phyloP scores from a whole-genome alignment of 1,139 yeast genomes.

The Hanseniaspora sp. region DNA sequence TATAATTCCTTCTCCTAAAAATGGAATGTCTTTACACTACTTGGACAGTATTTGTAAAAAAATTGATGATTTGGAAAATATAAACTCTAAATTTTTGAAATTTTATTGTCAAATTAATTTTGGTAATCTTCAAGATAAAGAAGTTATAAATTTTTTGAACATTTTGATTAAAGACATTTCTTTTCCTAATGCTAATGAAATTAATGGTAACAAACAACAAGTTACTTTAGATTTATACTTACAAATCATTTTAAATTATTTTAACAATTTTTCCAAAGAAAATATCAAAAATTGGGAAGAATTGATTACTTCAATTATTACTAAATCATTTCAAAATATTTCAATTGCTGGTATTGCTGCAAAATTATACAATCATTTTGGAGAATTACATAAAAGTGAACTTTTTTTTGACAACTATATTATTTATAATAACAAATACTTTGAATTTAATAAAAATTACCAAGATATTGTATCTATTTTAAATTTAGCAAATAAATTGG shows the following conservation, averaged over 20 bases:
- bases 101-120: neutral
- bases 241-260: slow-evolving; percentile 2
- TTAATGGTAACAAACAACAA: neutral
- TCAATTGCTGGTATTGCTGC: slow-evolving; percentile 25
- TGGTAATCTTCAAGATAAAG: neutral
- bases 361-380: slow-evolving; percentile 19
- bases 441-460: slow-evolving; percentile 20
- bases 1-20: neutral
- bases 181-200: slow-evolving; percentile 11
- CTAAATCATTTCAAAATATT: slow-evolving; percentile 27
- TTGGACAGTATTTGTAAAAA: neutral
- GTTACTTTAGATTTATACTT: neutral
- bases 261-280: neutral
- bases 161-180: neutral
- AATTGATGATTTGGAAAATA: neutral
- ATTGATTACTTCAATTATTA: slow-evolving; percentile 24
- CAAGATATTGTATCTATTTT: slow-evolving; percentile 25
- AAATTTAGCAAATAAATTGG: slow-evolving; percentile 22
- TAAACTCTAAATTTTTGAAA: neutral
- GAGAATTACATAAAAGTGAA: slow-evolving; percentile 11
- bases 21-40: neutral
- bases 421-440: slow-evolving; percentile 23
- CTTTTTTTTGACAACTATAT: slow-evolving; percentile 26
- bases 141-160: neutral
- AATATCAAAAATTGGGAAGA: slow-evolving; percentile 22